Evolutionary conservation across 2,329 filamentous ascomycete genomes (phyloP).

Genomic region (Metarhizium brunneum): DNA sequence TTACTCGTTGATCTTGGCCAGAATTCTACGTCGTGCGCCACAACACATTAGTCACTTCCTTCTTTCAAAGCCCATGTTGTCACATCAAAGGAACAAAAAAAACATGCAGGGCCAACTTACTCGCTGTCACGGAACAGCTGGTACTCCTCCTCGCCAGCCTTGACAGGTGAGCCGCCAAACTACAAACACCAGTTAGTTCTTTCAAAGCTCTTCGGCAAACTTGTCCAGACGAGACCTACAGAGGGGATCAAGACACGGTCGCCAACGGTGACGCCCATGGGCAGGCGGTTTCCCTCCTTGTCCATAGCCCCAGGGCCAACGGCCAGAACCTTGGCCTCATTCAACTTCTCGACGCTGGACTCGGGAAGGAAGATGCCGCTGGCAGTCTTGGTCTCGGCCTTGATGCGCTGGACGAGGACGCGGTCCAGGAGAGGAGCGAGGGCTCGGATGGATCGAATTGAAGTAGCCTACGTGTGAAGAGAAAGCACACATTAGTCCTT

Average conservation of each 20-base stretch:
- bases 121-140: constrained; percentile 95
- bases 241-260: constrained; percentile 95
- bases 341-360: constrained; percentile 93
- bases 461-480: constrained; percentile 41
- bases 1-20: constrained; percentile 98
- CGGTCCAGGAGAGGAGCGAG: constrained; percentile 96
- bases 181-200: constrained; percentile 22
- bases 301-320: constrained; percentile 84
- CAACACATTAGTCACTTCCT: background rate
- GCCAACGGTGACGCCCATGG: constrained; percentile 72
- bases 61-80: background rate
- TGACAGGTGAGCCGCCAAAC: constrained; percentile 91
- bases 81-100: background rate
- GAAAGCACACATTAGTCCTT: background rate
- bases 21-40: constrained; percentile 53
- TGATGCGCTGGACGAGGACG: constrained; percentile 94
- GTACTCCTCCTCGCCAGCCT: constrained; percentile 96
- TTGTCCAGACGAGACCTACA: constrained; percentile 41
- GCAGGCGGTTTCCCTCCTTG: constrained; percentile 80
- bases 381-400: constrained; percentile 93
- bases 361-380: constrained; percentile 97
- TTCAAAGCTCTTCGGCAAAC: background rate
- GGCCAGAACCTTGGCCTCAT: constrained; percentile 92
- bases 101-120: constrained; percentile 49
- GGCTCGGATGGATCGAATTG: constrained; percentile 90